Base-by-base conservation (phyloP, 192 early-diverging fungal species). In the Linnemannia zychae region DNA sequence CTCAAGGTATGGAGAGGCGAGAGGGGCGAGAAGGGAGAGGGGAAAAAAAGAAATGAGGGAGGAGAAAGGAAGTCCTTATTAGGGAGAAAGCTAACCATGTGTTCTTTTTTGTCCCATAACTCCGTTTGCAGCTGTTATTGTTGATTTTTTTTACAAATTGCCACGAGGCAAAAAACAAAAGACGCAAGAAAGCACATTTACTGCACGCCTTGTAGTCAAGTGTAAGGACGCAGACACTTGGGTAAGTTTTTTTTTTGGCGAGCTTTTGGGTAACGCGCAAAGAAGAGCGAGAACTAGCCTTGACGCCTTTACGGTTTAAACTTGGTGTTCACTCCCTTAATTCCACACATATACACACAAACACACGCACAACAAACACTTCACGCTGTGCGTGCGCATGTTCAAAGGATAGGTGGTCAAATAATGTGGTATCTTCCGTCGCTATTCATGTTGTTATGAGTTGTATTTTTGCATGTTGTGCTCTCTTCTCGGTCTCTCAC, bases 71-170 rank as follows among this genome's bases (percentile, higher is more conserved):
- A 40, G 31, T n/a, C 22, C 37, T 40, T 40, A 68, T 36, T 38
- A 11, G 67, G 67, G 28, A 63, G 57, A 31, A 31, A 15, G 24
- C 0, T 31, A 63, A 63, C 57, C 57, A 63, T 63, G 57, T 63
- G 57, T 63, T 63, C 57, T 34, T 18, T 68, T 68, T 65, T 66
- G 31, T 68, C 67, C 67, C 33, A 68, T 36, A 68, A 22, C 67
- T 18, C 67, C 67, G 67, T 40, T n/a, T 63, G 9, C n/a, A n/a
- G n/a, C n/a, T n/a, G n/a, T n/a, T n/a, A n/a, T n/a, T n/a, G n/a
- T n/a, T n/a, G n/a, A n/a, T 63, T 63, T 3, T n/a, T 12, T 28
- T 57, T 7, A n/a, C n/a, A n/a, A 63, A 63, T 63, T 63, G 57
- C 57, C 57, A 63, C 57, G 57, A 63, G 57, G 57, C 57, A 63